Base-by-base conservation (phyloP, 345 rosid species). In the Durio zibethinus region DNA sequence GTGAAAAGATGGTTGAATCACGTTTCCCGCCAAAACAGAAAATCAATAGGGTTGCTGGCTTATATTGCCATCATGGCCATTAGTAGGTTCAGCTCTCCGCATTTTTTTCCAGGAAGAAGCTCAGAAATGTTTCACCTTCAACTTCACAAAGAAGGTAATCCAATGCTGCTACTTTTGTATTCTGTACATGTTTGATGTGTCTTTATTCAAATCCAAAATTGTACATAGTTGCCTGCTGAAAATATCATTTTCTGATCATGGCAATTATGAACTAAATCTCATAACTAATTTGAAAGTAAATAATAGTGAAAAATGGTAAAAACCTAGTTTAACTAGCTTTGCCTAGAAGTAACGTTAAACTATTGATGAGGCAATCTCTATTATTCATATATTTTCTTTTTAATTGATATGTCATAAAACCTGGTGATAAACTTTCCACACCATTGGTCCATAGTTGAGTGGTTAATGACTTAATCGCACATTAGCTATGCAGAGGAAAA, bases 21-120 rank as follows among this genome's bases (percentile, higher is more conserved):
- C 73, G 80, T 94, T 56, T 81, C 79, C 11, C 75, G 64, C 48
- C 80, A 75, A 77, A 86, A 77, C 12, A 75, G 80, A 77, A 81
- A 48, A 64, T 84, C 94, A 0, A 73, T 86, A 50, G 86, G 96
- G 93, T 74, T 85, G 80, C 88, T 93, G 53, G 87, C 82, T 59
- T 88, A 87, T 78, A 64, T 91, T 79, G 93, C 95, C 10, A 20
- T 91, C 27, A 72, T 89, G 93, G 86, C 97, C 98, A 20, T 45
- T 89, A 60, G 79, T 91, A 15, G 90, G 94, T 11, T 81, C 90
- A 54, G 82, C 80, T 40, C 47, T 93, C 23, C 73, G 71, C 60
- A 45, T 85, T 57, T 23, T n/a, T 88, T 78, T 79, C 80, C 56
- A 82, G 88, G 76, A 86, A 88, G 84, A 92, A 88, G 88, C 82